These are phyloP conservation scores for Pseudogymnoascus sp. DNA, from an alignment of 2,329 filamentous ascomycete genomes.

Conservation along the genomic window DNA sequence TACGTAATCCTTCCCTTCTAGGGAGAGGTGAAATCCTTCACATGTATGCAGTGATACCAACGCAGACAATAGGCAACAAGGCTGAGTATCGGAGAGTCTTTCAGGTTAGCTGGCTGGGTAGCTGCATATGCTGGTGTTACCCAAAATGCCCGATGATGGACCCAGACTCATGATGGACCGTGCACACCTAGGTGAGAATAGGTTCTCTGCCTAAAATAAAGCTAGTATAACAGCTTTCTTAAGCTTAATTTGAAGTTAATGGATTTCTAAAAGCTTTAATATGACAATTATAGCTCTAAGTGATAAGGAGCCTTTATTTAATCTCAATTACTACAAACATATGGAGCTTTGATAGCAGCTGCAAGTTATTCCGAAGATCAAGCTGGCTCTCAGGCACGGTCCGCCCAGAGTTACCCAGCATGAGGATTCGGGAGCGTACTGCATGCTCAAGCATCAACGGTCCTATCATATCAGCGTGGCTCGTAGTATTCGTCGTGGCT, in stretches of 20 bases:
- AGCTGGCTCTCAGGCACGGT: neutral
- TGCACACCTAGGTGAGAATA: neutral
- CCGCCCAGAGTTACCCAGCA: neutral
- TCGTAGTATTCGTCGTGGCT: neutral
- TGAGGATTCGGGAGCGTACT: neutral
- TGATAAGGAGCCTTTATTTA: no score
- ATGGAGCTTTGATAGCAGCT: neutral
- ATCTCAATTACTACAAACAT: neutral
- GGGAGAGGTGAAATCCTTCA: neutral
- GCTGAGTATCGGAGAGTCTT: neutral
- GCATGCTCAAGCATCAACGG: neutral
- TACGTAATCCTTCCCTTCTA: neutral
- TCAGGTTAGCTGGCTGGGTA: neutral
- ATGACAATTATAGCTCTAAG: neutral
- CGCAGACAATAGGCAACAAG: neutral
- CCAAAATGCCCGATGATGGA: neutral
- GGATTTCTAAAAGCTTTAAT: neutral
- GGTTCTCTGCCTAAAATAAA: neutral
- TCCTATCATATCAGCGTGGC: neutral
- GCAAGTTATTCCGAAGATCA: neutral
- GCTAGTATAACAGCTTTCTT: neutral
- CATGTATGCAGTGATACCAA: neutral
- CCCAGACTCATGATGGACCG: neutral
- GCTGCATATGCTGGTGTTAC: neutral
- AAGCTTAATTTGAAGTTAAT: neutral